Evolutionary conservation across 1,139 yeast species (phyloP).

Genomic region (Candida gigantensis): DNA sequence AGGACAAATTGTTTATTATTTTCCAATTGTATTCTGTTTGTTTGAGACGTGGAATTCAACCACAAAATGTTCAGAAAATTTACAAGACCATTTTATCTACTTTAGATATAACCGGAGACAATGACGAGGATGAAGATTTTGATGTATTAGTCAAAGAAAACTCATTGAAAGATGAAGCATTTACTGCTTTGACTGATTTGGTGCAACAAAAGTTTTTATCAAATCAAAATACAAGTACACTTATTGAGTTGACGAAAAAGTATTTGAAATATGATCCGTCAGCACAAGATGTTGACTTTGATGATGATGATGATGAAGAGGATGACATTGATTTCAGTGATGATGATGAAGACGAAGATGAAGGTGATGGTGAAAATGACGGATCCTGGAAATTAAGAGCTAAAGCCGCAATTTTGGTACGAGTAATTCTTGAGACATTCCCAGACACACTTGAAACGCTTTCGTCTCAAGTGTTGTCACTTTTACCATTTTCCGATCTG

Average conservation of each 20-base stretch:
- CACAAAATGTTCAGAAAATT: conserved; percentile 8
- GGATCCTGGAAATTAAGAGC: conserved; percentile 72
- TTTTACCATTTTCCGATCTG: conserved; percentile 32
- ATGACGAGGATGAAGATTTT: conserved; percentile 51
- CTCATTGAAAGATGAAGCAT: conserved; percentile 47
- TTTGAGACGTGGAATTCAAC: conserved; percentile 15
- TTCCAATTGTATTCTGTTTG: conserved; percentile 17
- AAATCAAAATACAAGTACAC: conserved; percentile 13
- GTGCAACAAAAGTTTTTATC: conserved; percentile 13
- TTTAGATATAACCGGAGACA: conserved; percentile 12
- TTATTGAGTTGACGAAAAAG: conserved; percentile 21
- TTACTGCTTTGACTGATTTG: conserved; percentile 42
- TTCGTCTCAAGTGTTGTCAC: conserved; percentile 9
- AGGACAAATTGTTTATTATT: conserved; percentile 10
- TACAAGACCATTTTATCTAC: conserved; percentile 8
- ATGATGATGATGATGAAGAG: conserved; percentile 44
- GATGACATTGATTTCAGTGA: conserved; percentile 45
- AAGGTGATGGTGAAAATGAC: conserved; percentile 44
- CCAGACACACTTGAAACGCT: conserved; percentile 23
- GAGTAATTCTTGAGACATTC: conserved; percentile 36
- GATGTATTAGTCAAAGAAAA: conserved; percentile 38
- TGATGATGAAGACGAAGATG: conserved; percentile 42
- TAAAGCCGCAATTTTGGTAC: conserved; percentile 49
- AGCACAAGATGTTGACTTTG: conserved; percentile 34
- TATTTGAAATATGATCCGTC: conserved; percentile 65